These are phyloP conservation scores for Chloroidium sp. DNA, from an alignment of 163 green algal species.

Conservation along the genomic window DNA sequence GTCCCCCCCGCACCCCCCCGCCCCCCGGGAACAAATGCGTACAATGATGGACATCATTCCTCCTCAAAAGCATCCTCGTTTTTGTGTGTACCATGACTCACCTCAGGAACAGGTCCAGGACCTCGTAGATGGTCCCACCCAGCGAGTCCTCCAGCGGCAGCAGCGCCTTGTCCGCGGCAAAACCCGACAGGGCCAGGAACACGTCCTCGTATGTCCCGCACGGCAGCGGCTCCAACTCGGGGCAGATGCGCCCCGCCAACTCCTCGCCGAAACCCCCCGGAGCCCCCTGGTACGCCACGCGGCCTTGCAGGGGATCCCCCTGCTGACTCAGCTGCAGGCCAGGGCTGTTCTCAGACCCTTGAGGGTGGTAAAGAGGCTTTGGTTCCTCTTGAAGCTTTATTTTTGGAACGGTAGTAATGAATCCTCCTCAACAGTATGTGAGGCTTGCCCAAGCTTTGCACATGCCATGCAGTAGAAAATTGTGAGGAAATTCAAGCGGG, in stretches of 20 bases:
- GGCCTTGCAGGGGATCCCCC: neutral
- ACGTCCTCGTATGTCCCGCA: conserved; percentile 93
- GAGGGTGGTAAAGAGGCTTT: too few relatives aligned
- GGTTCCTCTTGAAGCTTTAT: too few relatives aligned
- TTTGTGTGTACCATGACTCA: neutral
- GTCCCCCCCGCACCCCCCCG: too few relatives aligned
- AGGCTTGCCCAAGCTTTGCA: too few relatives aligned
- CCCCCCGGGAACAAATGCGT: too few relatives aligned
- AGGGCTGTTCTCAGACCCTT: too few relatives aligned
- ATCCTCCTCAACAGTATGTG: too few relatives aligned
- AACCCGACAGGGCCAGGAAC: conserved; percentile 77
- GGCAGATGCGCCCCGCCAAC: conserved; percentile 72
- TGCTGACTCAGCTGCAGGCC: neutral
- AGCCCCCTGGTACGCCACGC: conserved; percentile 73
- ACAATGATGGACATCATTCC: too few relatives aligned
- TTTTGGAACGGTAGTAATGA: too few relatives aligned
- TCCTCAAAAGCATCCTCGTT: too few relatives aligned
- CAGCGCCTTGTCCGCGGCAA: conserved; percentile 81
- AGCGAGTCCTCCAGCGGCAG: conserved; percentile 97
- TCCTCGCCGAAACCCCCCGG: conserved; percentile 92
- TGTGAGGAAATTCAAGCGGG: too few relatives aligned
- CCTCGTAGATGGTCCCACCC: conserved; percentile 87
- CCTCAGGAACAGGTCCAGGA: conserved; percentile 80
- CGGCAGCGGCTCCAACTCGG: conserved; percentile 68
- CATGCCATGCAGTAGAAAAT: too few relatives aligned